Base-by-base conservation (phyloP, 345 rosid genomes). In the Streptanthus diversifolius region DNA sequence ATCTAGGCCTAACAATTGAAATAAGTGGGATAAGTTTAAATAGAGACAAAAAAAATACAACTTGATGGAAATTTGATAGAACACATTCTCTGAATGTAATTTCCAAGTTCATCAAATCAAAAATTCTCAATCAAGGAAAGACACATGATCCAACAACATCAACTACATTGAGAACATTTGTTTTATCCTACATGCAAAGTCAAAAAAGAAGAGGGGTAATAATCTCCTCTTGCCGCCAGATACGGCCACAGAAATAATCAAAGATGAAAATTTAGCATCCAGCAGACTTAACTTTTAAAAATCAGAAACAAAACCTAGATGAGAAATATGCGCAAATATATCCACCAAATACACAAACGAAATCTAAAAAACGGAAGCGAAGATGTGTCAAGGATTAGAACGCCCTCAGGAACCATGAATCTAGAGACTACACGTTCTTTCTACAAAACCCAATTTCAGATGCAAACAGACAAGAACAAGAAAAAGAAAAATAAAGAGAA, bases 131-230 rank as follows among this genome's bases (percentile, higher is more conserved):
- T 15, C 48, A 41, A 21, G 18, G n/a, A 14, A 71, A 60, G n/a
- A 39, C 32, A 36, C 19, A 55, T 55, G 59, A 73, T 65, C 59
- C 71, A 63, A 18, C 71, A 63, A 18, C 21, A 40, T 29, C 12
- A 19, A 57, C 8, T 44, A 55, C 9, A 56, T 33, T 43, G 49
- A 41, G 7, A 63, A 52, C 21, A 41, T 29, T 13, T 63, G 51
- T 30, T 53, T n/a, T 56, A 44, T 65, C 63, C 9, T 30, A 63
- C 51, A 75, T 60, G 68, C 72, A 68, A 32, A 58, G 36, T 2
- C 12, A 4, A 32, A 19, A 25, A 43, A 25, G 0, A 14, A 22
- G 8, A 64, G 11, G 3, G 8, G 52, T 11, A 30, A 37, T 1
- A 39, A 10, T 24, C 33, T 56, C 45, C 12, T 29, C 14, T 21